Base-by-base conservation (phyloP, 352 stramenopile species). In the Thraustochytrium striatum region DNA sequence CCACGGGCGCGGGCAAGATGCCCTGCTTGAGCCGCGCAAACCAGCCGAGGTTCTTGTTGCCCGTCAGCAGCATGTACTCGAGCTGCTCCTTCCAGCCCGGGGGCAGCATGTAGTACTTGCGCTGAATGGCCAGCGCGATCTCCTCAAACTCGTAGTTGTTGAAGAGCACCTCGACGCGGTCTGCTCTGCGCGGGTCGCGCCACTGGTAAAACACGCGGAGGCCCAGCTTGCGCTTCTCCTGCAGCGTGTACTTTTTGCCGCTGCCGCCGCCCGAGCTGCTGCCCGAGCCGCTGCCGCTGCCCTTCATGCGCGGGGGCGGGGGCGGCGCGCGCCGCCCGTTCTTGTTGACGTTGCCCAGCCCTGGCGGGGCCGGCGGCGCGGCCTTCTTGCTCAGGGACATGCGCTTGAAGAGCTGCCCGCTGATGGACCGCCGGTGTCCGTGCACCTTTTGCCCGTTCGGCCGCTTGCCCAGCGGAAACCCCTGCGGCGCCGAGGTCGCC, bases 151-250 rank as follows among this genome's bases (percentile, higher is more conserved):
- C 8, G 30, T 80, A 80, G 41, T 80, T 72, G 21, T 72, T 47
- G 33, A 80, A 80, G 30, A 80, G 58, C 5, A 70, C 16, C 19
- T 80, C 70, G 8, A 80, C 70, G 32, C 55, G 55, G 39, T 57
- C 68, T 21, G 39, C 33, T 9, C 55, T 35, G 11, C 58, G 33
- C 2, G 70, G 58, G 35, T 80, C 70, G 36, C 70, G 55, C 70
- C 70, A 80, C 55, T 80, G 55, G n/a, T 72, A 80, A 80, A 80
- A 80, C 8, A 70, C 70, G n/a, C 70, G 55, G n/a, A 75, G 52
- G 33, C 50, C 30, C 32, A 38, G 28, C 65, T 50, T 75, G 41
- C 65, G 65, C 39, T 75, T 75, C 65, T 75, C 65, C 21, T 8
- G 30, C 16, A 75, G 65, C 65, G 65, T 30, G 32, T 32, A 55